Base-by-base conservation (phyloP, 2,329 filamentous ascomycete genomes). In the Colletotrichum musae region DNA sequence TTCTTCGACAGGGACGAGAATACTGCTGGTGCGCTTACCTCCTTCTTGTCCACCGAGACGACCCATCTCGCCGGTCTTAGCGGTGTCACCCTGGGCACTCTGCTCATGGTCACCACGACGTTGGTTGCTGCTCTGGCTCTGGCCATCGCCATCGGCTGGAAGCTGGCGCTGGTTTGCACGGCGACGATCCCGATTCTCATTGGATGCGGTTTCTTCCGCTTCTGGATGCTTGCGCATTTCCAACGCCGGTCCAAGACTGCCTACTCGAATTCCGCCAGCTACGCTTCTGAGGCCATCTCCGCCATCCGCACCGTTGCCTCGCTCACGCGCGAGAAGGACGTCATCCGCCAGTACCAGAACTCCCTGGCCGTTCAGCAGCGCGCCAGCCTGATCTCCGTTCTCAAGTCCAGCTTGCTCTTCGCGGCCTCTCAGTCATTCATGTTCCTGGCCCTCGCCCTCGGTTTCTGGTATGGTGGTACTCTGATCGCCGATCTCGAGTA, bases 1-100 rank as follows among this genome's bases (percentile, higher is more conserved):
- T 98, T 95, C 80, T 99, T 98, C 74, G 96, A 98, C 79, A 87
- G 86, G 52, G 93, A 97, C 72, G 92, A 96, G 79, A 97, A 98
- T 78, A 94, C 93, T 6, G 91, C 94, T 6, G 96, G 96, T 72
- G 92, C 94, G 1, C 84, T 99, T 74, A 97, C 94, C 0, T 94
- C 93, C 0, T 96, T 97, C 81, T 84, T 98, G 13, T 95, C 93
- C 2, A 97, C 94, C 0, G 93, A 97, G 80, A 95, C 95, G 0
- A 97, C 94, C 0, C 92, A 97, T 76, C 87, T 98, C 36, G 92
- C 94, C 16, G 95, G 96, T 15, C 89, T 98, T 54, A 95, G 93
- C 73, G 96, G 95, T 54, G 90, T 91, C 32, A 97, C 94, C 0
- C 87, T 98, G 1, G 95, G 95, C 66, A 97, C 95, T 9, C 87